Evolutionary conservation across 495 filamentous ascomycete genomes (phyloP), one percentile per base, ranked within the genome.

Genomic region (Glarea lozoyensis): DNA sequence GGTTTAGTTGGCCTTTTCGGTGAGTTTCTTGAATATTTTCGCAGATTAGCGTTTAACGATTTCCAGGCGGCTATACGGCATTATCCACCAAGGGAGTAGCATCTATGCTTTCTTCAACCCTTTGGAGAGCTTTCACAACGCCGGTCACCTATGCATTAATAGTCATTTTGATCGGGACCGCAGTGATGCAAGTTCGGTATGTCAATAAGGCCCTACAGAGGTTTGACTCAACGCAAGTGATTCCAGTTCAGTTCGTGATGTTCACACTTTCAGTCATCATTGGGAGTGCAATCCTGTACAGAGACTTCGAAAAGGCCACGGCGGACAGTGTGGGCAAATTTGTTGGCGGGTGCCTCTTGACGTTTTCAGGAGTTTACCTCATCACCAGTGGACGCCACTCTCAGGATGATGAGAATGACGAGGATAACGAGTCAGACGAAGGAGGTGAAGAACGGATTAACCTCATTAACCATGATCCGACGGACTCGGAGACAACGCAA

Each of bases 191-290:
- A 62, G 87, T 98, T 49, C 86, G 82, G 48, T 98, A 96, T 59
- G 72, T 98, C 48, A 98, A 98, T 65, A 87, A 88, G 37, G 89
- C 92, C 1, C 68, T 98, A 15, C 88, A 93, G 57, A 80, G 86
- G 40, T 98, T 98, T 65, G 87, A 95, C 60, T 90, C 89, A 0
- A 98, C 92, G 0, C 87, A 94, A 54, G 92, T 98, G 47, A 96
- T 98, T 40, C 92, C 92, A 2, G 87, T 86, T 10, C 92, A 98
- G 56, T 98, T 98, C 52, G 92, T 98, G 19, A 72, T 94, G 29
- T 98, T 98, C 60, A 98, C 92, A 0, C 68, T 98, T 4, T 94
- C 81, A 2, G 92, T 98, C 40, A 97, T 98, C 54, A 74, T 94
- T 39, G 92, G 92, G 34, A 93, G 86, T 59, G 88, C 92, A 1